Evolutionary conservation across 352 stramenopile species (phyloP).

Genomic region (Plasmopara halstedii): DNA sequence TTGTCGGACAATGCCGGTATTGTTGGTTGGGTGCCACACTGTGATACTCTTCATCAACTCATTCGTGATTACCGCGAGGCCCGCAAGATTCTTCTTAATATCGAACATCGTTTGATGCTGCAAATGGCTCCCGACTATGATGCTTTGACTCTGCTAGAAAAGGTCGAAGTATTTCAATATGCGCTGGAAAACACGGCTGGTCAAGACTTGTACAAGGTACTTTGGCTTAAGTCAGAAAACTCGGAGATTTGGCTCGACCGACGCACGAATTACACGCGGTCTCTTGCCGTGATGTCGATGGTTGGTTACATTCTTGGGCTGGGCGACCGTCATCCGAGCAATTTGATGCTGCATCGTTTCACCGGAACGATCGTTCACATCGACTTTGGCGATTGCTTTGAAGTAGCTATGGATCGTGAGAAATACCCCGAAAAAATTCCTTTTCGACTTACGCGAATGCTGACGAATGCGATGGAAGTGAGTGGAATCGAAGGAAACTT

Average conservation of each 20-base stretch:
- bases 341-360: constrained; percentile 98
- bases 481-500: constrained; percentile 98
- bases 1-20: constrained; percentile 98
- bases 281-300: constrained; percentile 98
- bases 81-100: constrained; percentile 89
- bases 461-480: constrained; percentile 98
- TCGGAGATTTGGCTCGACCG: constrained; percentile 98
- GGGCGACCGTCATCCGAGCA: constrained; percentile 98
- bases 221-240: constrained; percentile 94
- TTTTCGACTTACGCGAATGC: constrained; percentile 98
- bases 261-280: constrained; percentile 95
- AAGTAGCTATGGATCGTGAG: constrained; percentile 97
- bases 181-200: constrained; percentile 90
- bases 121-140: constrained; percentile 94
- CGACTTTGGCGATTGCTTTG: constrained; percentile 96
- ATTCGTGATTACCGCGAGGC: constrained; percentile 92
- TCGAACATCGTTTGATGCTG: constrained; percentile 89
- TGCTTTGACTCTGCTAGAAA: constrained; percentile 93
- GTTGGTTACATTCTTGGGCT: constrained; percentile 98
- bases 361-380: constrained; percentile 97
- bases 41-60: constrained; percentile 97
- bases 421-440: constrained; percentile 99
- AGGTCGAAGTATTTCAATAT: constrained; percentile 97
- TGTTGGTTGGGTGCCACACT: constrained; percentile 97
- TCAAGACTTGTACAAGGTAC: constrained; percentile 97